Evolutionary conservation across 129 eudicot genomes (phyloP).

Genomic region (Pseudognaphalium luteoalbum): DNA sequence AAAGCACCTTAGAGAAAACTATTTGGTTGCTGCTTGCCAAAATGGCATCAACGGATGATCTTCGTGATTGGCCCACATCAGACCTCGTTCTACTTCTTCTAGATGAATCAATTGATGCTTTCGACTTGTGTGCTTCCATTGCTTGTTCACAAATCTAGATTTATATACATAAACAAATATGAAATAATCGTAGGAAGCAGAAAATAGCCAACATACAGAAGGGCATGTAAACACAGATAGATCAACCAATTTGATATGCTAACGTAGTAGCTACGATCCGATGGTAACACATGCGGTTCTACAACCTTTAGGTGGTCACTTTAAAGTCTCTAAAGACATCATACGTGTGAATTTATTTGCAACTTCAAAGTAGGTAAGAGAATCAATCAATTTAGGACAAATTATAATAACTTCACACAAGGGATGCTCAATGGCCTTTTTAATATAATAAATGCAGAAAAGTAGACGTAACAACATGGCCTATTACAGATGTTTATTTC

Average conservation of each 20-base stretch:
- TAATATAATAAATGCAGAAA: neutral
- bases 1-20: conserved; percentile 59
- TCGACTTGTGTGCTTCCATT: conserved; percentile 95
- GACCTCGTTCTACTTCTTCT: conserved; percentile 70
- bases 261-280: neutral
- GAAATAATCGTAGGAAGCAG: neutral
- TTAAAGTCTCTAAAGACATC: neutral
- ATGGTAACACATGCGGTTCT: neutral
- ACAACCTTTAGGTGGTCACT: neutral
- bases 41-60: conserved; percentile 90
- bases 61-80: conserved; percentile 61
- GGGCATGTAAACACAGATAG: neutral
- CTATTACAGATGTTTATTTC: neutral
- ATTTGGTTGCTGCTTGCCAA: conserved; percentile 49
- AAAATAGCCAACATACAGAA: neutral
- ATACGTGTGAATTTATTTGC: neutral
- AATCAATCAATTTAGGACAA: neutral
- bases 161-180: neutral
- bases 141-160: conserved; percentile 95
- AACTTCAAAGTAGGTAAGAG: too few relatives aligned
- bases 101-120: conserved; percentile 69
- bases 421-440: neutral
- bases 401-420: neutral
- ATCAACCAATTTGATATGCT: neutral
- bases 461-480: neutral